A percentile compares a stretch with the other conserved stretches of the same genome.
Evolutionary conservation across 352 stramenopile species (phyloP).

Genomic region (Globisporangium emineosum): DNA sequence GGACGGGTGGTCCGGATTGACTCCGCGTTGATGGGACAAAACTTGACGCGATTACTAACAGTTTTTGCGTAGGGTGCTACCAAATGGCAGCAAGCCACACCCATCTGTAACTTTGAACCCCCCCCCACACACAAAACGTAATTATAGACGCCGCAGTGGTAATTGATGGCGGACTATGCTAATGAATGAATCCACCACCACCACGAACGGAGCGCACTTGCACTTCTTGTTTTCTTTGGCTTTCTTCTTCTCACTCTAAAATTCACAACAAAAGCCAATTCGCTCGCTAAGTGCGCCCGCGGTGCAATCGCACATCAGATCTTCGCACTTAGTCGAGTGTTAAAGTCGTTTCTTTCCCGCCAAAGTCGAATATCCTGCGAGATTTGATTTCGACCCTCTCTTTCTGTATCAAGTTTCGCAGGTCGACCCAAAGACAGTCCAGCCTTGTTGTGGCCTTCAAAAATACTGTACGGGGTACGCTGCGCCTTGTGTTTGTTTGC

Average conservation of each 20-base stretch:
- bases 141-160: too few species aligned
- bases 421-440: constrained; percentile 4
- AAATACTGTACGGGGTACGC: not conserved
- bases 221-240: not conserved
- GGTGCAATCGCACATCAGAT: not conserved
- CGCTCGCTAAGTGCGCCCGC: not conserved
- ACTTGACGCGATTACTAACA: constrained; percentile 9
- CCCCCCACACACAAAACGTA: not conserved
- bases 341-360: not conserved
- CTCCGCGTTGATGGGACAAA: not conserved
- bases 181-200: not conserved
- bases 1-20: not conserved
- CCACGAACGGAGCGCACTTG: not conserved
- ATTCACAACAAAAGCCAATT: not conserved
- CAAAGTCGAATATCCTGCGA: not conserved
- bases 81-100: constrained; percentile 1
- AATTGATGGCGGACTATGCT: too few species aligned
- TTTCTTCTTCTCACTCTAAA: not conserved
- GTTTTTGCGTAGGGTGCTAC: not conserved
- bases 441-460: not conserved
- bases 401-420: not conserved
- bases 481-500: constrained; percentile 3
- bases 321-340: not conserved
- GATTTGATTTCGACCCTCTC: not conserved
- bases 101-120: not conserved